These are phyloP conservation scores for Boletus rubescentipes DNA, from an alignment of 768 basidiomycete genomes.

Conservation along the genomic window DNA sequence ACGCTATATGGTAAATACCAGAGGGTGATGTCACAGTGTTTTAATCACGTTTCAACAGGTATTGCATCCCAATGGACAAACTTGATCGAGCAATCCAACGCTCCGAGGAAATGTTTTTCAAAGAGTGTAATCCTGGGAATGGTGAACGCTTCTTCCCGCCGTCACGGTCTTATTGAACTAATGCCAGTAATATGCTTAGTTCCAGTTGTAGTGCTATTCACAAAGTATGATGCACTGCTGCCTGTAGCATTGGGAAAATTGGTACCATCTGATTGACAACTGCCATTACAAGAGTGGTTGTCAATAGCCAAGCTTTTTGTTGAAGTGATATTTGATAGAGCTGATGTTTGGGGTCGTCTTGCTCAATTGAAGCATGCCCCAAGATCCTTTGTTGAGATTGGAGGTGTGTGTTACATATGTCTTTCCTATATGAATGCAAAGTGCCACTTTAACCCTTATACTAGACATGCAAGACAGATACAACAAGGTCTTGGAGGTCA, in stretches of 20 bases:
- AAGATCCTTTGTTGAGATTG: not conserved
- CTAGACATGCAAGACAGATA: not conserved
- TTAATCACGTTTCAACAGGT: not conserved
- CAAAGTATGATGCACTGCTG: conserved; percentile 2
- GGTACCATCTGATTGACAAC: not conserved
- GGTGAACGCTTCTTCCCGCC: not conserved
- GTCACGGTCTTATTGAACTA: not conserved
- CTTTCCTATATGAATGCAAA: not conserved
- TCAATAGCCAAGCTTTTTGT: not conserved
- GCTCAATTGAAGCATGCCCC: not conserved
- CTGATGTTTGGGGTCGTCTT: not conserved
- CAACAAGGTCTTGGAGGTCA: not conserved
- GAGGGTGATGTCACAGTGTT: too few species aligned
- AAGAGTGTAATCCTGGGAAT: not conserved
- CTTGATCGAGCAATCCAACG: too few species aligned
- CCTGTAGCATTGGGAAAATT: not conserved
- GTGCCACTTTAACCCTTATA: too few species aligned
- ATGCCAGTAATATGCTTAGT: not conserved
- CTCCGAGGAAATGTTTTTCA: conserved; percentile 1
- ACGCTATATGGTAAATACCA: too few species aligned
- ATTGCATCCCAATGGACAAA: conserved; percentile 8
- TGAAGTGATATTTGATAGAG: not conserved
- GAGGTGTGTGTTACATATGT: not conserved
- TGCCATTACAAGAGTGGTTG: not conserved
- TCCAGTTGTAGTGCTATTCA: conserved; percentile 4